A percentile compares a stretch with the other conserved stretches of the same genome.
Evolutionary conservation across 208 protist species (phyloP).

Genomic region (Crithidia brevicula): DNA sequence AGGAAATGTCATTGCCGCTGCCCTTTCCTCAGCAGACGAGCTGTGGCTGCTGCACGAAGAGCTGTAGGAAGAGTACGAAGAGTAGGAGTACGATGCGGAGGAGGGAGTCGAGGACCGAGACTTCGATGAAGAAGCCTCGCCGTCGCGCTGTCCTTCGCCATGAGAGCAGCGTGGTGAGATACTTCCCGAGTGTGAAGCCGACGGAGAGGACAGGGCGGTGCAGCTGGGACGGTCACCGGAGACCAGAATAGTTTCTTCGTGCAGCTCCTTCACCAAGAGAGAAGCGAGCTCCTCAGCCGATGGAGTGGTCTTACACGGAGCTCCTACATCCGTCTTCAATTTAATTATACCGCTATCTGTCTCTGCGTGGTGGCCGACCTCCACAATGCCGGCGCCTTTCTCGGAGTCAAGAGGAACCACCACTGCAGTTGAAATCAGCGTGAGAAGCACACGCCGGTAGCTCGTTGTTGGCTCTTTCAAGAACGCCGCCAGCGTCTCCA

Average conservation of each 20-base stretch:
- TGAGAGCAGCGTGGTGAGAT: too few relatives aligned
- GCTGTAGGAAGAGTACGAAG: slow-evolving; percentile 14
- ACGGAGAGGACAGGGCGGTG: too few relatives aligned
- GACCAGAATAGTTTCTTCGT: too few relatives aligned
- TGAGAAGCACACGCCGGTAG: slow-evolving; percentile 27
- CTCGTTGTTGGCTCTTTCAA: not conserved
- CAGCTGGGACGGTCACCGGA: too few relatives aligned
- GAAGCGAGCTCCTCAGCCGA: too few relatives aligned
- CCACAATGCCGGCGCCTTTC: too few relatives aligned
- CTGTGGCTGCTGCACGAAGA: not conserved
- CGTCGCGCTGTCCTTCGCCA: not conserved
- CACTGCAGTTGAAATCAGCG: slow-evolving; percentile 5
- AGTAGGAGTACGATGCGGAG: slow-evolving; percentile 16
- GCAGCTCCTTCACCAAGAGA: too few relatives aligned
- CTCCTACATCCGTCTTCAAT: too few relatives aligned
- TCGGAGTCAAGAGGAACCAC: not conserved
- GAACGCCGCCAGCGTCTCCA: slow-evolving; percentile 17
- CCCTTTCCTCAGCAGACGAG: not conserved
- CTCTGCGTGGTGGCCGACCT: too few relatives aligned
- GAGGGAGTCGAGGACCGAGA: slow-evolving; percentile 3
- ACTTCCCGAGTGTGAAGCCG: too few relatives aligned
- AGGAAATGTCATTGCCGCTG: not conserved
- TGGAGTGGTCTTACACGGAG: too few relatives aligned
- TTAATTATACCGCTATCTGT: too few relatives aligned
- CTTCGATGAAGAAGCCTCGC: not conserved